A percentile compares a stretch with the other conserved stretches of the same genome.
Evolutionary conservation across 2,329 filamentous ascomycete species (phyloP).

Genomic region (Trichoderma simmonsii): DNA sequence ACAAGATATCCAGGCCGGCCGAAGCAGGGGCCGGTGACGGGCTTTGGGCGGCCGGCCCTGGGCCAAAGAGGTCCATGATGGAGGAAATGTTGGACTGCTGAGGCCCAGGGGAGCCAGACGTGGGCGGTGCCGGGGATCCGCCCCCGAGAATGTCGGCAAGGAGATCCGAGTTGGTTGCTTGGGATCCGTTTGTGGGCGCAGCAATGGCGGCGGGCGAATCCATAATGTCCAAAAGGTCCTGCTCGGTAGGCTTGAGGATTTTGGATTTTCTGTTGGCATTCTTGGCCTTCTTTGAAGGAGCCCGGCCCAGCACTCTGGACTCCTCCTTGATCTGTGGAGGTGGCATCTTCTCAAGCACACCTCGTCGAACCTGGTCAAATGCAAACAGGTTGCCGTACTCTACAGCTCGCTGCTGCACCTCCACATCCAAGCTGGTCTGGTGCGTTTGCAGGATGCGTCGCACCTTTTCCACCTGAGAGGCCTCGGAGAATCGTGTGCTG

Average conservation of each 20-base stretch:
- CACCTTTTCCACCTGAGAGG: constrained; percentile 81
- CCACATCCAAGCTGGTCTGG: constrained; percentile 85
- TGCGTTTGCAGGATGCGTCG: constrained; percentile 73
- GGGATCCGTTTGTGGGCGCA: constrained; percentile 49
- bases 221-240: constrained; percentile 93
- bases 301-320: constrained; percentile 82
- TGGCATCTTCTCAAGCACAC: constrained; percentile 97
- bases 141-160: constrained; percentile 89
- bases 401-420: constrained; percentile 92
- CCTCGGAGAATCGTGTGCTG: constrained; percentile 79
- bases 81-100: constrained; percentile 59
- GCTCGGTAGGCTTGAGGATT: constrained; percentile 78
- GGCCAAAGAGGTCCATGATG: constrained; percentile 87
- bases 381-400: constrained; percentile 95
- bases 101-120: constrained; percentile 41
- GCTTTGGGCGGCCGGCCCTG: constrained; percentile 37
- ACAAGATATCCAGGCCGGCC: constrained; percentile 50
- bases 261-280: constrained; percentile 73
- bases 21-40: constrained; percentile 34
- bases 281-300: constrained; percentile 61
- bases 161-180: constrained; percentile 75
- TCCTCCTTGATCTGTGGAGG: constrained; percentile 95
- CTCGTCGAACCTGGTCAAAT: constrained; percentile 80
- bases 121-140: constrained; percentile 40
- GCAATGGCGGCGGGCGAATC: constrained; percentile 60